phyloP scores from a whole-genome alignment of 176 grass and related monocot species.

The Triticum turgidum region DNA sequence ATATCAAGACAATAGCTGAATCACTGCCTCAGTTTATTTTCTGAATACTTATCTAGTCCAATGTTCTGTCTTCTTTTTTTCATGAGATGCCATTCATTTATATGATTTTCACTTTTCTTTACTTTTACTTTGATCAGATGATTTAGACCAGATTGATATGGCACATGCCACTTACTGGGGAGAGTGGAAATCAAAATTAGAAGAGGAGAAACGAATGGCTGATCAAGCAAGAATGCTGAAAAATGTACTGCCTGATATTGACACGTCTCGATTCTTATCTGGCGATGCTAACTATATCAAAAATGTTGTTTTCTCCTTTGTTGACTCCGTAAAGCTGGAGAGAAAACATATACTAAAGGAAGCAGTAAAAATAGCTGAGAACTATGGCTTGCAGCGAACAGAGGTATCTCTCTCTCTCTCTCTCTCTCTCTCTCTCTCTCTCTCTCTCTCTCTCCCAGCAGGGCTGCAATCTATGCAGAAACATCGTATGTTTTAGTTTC shows the following conservation, averaged over 20 bases:
- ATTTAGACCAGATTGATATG: conserved; percentile 66
- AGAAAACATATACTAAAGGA: conserved; percentile 87
- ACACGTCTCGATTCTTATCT: conserved; percentile 74
- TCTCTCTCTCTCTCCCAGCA: too few relatives aligned
- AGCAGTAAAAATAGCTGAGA: conserved; percentile 78
- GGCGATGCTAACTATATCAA: conserved; percentile 74
- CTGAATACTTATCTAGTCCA: conserved; percentile 15
- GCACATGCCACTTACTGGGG: conserved; percentile 77
- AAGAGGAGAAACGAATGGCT: conserved; percentile 84
- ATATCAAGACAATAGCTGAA: background rate
- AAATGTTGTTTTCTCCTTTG: conserved; percentile 64
- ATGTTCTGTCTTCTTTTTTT: conserved; percentile 15
- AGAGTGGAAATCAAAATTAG: conserved; percentile 91
- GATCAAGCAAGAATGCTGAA: conserved; percentile 79
- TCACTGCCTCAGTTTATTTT: background rate
- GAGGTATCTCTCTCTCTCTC: conserved; percentile 41
- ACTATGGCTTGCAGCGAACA: conserved; percentile 71
- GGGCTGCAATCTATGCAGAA: background rate
- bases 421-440: too few relatives aligned
- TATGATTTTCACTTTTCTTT: conserved; percentile 19
- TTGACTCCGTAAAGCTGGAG: conserved; percentile 76
- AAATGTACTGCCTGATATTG: conserved; percentile 72
- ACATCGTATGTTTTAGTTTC: conserved; percentile 23
- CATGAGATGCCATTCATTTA: conserved; percentile 23
- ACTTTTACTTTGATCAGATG: conserved; percentile 64